Evolutionary conservation across 352 stramenopile species (phyloP).

Genomic region (Phytophthora crassamura): DNA sequence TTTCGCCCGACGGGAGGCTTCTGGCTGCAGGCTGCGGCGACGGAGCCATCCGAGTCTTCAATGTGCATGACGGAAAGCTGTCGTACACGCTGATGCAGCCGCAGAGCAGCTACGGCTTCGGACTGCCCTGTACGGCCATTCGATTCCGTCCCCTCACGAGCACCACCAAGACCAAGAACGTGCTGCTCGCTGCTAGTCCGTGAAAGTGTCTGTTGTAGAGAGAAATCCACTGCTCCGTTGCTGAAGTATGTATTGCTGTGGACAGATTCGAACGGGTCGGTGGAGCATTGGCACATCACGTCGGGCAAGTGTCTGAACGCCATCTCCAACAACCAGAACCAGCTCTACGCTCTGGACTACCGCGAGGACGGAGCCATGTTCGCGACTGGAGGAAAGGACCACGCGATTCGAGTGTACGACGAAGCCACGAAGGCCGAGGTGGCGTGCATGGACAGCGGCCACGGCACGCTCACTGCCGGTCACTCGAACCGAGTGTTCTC

Average conservation of each 20-base stretch:
- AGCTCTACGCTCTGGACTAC: constrained; percentile 92
- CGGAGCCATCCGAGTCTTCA: constrained; percentile 87
- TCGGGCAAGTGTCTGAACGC: constrained; percentile 92
- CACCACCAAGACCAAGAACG: no score
- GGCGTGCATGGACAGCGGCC: constrained; percentile 67
- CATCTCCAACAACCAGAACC: constrained; percentile 90
- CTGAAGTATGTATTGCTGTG: not conserved
- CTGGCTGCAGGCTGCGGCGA: constrained; percentile 87
- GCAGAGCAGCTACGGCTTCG: constrained; percentile 66
- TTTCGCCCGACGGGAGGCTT: constrained; percentile 86
- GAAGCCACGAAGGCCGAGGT: constrained; percentile 89
- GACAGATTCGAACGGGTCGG: constrained; percentile 84
- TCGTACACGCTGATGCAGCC: constrained; percentile 84
- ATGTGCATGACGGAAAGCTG: constrained; percentile 76
- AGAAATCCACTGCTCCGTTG: no score
- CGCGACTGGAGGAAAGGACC: constrained; percentile 89
- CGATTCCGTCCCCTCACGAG: no score
- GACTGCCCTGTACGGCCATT: constrained; percentile 4
- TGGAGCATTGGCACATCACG: constrained; percentile 94
- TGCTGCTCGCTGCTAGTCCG: constrained; percentile 86
- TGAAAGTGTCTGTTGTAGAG: constrained; percentile 9
- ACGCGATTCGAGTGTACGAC: constrained; percentile 87
- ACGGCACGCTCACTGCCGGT: constrained; percentile 71
- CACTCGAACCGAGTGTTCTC: constrained; percentile 95
- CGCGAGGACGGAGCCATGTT: constrained; percentile 86